Percentiles rank a stretch among this genome's conserved stretches.
These are phyloP conservation scores for Pyricularia sp. DNA, from an alignment of 2,329 filamentous ascomycete genomes.

Conservation along the genomic window DNA sequence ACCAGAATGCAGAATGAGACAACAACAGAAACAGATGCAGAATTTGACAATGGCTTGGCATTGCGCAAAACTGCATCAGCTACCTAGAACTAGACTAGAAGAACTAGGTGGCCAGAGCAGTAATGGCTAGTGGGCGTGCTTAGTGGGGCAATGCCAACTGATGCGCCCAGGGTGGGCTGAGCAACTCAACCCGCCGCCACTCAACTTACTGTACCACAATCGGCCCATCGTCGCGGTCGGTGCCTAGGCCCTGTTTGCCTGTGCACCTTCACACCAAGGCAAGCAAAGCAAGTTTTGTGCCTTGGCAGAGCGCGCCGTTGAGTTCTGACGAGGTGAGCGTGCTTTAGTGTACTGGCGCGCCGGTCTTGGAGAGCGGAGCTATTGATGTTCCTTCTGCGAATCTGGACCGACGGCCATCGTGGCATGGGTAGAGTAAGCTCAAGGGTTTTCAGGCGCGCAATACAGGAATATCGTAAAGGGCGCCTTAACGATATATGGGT, in stretches of 20 bases:
- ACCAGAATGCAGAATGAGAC: background rate
- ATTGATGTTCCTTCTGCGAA: background rate
- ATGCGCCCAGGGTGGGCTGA: background rate
- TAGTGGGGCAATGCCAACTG: background rate
- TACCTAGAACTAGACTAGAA: too few species aligned
- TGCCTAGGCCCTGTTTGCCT: background rate
- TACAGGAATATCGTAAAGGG: background rate
- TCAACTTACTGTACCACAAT: background rate
- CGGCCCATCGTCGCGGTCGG: background rate
- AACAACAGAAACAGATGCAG: background rate
- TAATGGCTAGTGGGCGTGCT: background rate
- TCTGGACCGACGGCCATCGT: background rate
- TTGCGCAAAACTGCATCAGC: background rate
- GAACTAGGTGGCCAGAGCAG: background rate
- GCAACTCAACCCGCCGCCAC: background rate
- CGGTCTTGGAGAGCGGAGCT: background rate
- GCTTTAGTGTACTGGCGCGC: background rate
- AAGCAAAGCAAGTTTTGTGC: background rate
- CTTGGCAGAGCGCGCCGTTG: background rate
- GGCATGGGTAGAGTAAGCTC: background rate
- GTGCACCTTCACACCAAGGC: background rate
- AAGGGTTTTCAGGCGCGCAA: background rate
- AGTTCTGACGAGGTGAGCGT: background rate
- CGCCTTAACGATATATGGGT: background rate
- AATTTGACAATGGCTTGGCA: too few species aligned